Evolutionary conservation across 352 stramenopile genomes (phyloP), one percentile per base, ranked within the genome.

Genomic region (Globisporangium irregulare): DNA sequence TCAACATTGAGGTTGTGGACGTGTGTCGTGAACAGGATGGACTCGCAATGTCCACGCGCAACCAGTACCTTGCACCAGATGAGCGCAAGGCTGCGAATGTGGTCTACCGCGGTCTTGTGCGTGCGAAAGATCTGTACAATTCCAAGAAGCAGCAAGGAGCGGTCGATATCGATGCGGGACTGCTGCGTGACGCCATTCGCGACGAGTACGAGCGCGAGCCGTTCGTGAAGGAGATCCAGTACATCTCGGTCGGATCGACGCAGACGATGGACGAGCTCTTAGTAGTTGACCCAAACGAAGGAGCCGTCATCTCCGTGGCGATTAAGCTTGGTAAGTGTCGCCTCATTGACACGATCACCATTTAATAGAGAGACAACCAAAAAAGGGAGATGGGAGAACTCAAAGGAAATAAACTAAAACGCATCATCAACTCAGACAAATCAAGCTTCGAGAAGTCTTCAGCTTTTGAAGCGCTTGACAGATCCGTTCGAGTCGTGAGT

Each of bases 281-380:
- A 22, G 68, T 89, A 12, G 83, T 98, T 12, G 71, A 85, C 14
- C 78, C 65, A 38, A 71, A 62, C 7, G 74, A 91, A 50, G 89
- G 89, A 46, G 84, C 87, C n/a, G 82, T 99, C 63, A 78, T 99
- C 62, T 99, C 97, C 5, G 78, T 99, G 34, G 97, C 97, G 1
- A 90, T 98, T 50, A 97, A 97, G 62, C 77, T 99, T 60, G 98
- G 97, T 46, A 89, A 90, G 14, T 98, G 98, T 53, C 91, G 98
- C 57, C 85, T 99, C 56, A 99, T 99, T 77, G 98, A 99, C 78
- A 99, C 99, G 70, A 93, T 99, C 43, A 81, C 95, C 29, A 59
- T 97, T 48, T 93, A 78, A 58, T 74, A 66, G 27, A 60, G 9
- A 59, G 8, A 32, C 27, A 29, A 63, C 60, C 56, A 32, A 10